Base-by-base conservation (phyloP, 2,329 filamentous ascomycete genomes). In the Xylariomycetidae sp. region DNA sequence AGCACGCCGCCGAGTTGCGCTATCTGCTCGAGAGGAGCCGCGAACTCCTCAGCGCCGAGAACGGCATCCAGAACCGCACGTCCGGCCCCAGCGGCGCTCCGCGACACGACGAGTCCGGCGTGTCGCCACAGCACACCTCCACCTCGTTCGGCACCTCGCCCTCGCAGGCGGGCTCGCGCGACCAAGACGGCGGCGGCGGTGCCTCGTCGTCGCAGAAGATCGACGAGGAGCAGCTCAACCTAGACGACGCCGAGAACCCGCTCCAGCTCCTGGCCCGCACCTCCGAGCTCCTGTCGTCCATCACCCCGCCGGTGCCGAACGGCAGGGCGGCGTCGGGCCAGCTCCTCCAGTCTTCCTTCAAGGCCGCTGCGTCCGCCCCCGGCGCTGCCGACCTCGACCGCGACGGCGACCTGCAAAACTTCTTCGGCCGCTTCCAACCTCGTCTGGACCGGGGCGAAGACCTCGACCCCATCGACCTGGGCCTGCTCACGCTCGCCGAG, bases 211-310 rank as follows among this genome's bases (percentile, higher is more conserved):
- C 48, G 7, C 59, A 63, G 32, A 61, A 57, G 18, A 50, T 58
- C 0, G 65, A 23, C 20, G 26, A 70, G 17, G 68, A 70, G 33
- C 64, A 65, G 38, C 57, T 70, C 19, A 59, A 72, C 26, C 51
- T 61, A 6, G 81, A 86, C 45, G 82, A 85, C 52, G 82, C 82
- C 4, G 82, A 87, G 49, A 87, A 86, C 40, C 82, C 82, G 0
- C 61, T 86, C 5, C 82, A 87, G 53, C 61, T 86, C 12, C 74
- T 87, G 20, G 82, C 82, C 3, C 71, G 82, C 19, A 82, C 82
- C 1, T 86, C 82, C 0, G 80, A 84, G 56, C 67, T 83, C 24
- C 72, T 57, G 8, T 58, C 54, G 12, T 55, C 53, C 3, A 56
- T 56, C 16, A 53, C 56, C 2, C 32, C 55, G 31, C 39, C 53